Conservation (phyloP, 1,139 yeast species). For the Magnusiomyces suaveolens region DNA sequence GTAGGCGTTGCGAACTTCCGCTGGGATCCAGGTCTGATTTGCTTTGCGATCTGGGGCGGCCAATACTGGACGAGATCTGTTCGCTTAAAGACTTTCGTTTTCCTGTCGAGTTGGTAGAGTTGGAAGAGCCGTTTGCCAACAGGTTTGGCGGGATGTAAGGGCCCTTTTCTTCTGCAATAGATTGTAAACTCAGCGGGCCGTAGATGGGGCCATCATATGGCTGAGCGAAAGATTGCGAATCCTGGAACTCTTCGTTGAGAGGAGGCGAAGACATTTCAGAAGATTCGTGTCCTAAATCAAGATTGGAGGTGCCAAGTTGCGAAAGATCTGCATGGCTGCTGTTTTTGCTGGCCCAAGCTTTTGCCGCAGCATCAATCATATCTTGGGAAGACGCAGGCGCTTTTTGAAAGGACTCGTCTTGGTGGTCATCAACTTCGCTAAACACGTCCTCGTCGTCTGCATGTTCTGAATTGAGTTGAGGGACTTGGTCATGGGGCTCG, state of each 20-base stretch:
- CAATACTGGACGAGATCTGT: conserved; percentile 12
- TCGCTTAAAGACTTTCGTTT: conserved; percentile 15
- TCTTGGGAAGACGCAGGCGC: conserved; percentile 4
- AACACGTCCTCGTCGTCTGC: conserved; percentile 8
- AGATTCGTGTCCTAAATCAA: background rate
- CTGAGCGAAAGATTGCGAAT: background rate
- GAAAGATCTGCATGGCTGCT: conserved; percentile 15
- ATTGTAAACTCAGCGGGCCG: conserved; percentile 8
- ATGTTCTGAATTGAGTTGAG: background rate
- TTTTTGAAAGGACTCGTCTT: conserved; percentile 1
- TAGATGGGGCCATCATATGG: background rate
- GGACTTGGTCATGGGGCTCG: conserved; percentile 11
- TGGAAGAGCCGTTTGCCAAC: conserved; percentile 4
- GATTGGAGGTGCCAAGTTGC: background rate
- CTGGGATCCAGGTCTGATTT: conserved; percentile 1
- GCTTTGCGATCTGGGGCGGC: conserved; percentile 8
- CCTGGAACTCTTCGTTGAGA: background rate
- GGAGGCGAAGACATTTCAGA: background rate
- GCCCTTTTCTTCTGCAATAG: conserved; percentile 12
- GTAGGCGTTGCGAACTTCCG: background rate
- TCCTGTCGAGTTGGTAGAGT: conserved; percentile 4
- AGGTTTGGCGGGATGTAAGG: conserved; percentile 14
- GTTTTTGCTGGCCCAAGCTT: conserved; percentile 15
- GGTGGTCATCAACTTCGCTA: conserved; percentile 4
- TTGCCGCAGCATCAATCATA: conserved; percentile 11